Conservation (phyloP, 352 stramenopile genomes). For the Blastocystis sp. region DNA sequence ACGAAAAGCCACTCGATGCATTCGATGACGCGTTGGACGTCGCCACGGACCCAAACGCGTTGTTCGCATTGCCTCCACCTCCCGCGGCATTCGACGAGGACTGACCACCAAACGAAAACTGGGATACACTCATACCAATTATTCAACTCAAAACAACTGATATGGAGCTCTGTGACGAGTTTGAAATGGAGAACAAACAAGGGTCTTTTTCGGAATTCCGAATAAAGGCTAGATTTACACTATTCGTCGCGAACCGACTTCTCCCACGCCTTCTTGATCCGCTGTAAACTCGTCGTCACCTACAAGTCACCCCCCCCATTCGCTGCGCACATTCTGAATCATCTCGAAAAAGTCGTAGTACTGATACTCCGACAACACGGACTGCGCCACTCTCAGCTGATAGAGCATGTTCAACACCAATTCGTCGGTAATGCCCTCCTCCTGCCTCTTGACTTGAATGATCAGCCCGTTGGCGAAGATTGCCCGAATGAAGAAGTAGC, state of each 20-base stretch:
- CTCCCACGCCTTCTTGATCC: conserved; percentile 11
- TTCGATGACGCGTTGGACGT: background rate
- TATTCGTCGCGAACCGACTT: background rate
- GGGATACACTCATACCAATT: background rate
- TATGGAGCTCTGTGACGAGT: background rate
- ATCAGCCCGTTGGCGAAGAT: background rate
- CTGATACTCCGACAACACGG: conserved; percentile 6
- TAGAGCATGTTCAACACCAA: background rate
- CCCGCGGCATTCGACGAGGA: background rate
- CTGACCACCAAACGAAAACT: background rate
- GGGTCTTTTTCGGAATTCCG: background rate
- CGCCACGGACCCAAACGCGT: background rate
- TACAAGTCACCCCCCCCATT: background rate
- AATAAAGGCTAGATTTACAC: background rate
- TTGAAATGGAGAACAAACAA: background rate
- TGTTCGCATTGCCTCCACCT: background rate
- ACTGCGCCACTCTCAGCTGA: background rate
- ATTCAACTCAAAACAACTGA: background rate
- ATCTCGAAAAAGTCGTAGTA: conserved; percentile 21
- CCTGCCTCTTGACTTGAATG: background rate
- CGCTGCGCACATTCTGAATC: background rate
- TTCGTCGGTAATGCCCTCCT: background rate
- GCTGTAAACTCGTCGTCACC: conserved; percentile 32
- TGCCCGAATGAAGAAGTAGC: background rate
- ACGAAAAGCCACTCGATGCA: background rate